Percentiles rank a stretch among this genome's conserved stretches.
phyloP scores from a whole-genome alignment of 140 eudicot species.

The Senecio squalidus region DNA sequence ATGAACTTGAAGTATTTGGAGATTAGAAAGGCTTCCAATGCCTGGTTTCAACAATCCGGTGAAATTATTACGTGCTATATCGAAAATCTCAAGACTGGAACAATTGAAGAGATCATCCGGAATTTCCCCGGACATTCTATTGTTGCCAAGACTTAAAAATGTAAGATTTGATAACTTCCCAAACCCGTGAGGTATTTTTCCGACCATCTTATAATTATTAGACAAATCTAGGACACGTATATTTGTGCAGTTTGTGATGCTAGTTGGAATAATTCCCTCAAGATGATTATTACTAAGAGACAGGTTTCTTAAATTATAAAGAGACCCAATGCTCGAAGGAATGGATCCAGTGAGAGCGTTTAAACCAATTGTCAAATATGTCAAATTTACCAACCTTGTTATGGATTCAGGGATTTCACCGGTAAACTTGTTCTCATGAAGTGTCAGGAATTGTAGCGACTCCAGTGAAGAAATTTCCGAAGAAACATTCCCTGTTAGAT shows the following conservation, averaged over 20 bases:
- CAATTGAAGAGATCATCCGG: slow-evolving; percentile 68
- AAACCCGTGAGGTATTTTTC: slow-evolving; percentile 54
- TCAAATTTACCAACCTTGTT: slow-evolving; percentile 46
- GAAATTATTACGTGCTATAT: slow-evolving; percentile 36
- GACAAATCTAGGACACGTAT: slow-evolving; percentile 38
- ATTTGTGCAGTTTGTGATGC: slow-evolving; percentile 59
- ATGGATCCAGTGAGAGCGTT: slow-evolving; percentile 58
- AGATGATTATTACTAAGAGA: slow-evolving; percentile 40
- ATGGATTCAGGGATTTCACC: slow-evolving; percentile 63
- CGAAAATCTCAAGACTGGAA: slow-evolving; percentile 35
- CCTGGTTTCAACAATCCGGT: slow-evolving; percentile 43
- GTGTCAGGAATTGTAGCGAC: slow-evolving; percentile 45
- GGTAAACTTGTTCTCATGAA: slow-evolving; percentile 51
- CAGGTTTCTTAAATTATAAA: slow-evolving; percentile 52
- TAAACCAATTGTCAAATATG: slow-evolving; percentile 37
- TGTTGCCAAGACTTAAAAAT: slow-evolving; percentile 26
- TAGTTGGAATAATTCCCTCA: slow-evolving; percentile 52
- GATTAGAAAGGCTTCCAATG: slow-evolving; percentile 48
- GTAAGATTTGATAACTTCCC: slow-evolving; percentile 54
- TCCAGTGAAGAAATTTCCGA: slow-evolving; percentile 33
- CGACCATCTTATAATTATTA: slow-evolving; percentile 31
- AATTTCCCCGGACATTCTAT: slow-evolving; percentile 42
- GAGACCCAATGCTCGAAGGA: slow-evolving; percentile 61
- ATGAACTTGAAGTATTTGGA: slow-evolving; percentile 26
- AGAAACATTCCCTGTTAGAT: slow-evolving; percentile 49